phyloP scores from a whole-genome alignment of 768 basidiomycete genomes.

The Lactifluus pinguis region DNA sequence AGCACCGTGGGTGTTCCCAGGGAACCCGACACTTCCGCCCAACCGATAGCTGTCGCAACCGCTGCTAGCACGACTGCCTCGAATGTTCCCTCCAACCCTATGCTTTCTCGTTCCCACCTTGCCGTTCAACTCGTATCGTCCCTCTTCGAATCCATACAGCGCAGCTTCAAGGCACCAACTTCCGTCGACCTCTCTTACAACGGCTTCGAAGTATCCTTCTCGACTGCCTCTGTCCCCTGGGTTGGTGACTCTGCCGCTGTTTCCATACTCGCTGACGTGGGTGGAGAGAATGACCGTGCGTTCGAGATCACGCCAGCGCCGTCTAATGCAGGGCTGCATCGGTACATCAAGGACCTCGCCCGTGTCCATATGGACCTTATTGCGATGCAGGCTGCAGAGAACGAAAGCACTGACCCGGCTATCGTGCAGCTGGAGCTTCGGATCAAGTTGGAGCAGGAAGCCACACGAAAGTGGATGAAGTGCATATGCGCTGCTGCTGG shows the following conservation, averaged over 20 bases:
- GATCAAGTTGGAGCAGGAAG: slow-evolving; percentile 6
- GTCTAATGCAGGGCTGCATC: not conserved
- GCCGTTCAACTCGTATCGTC: not conserved
- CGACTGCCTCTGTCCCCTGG: slow-evolving; percentile 1
- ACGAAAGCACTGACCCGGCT: not conserved
- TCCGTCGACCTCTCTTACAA: slow-evolving; percentile 7
- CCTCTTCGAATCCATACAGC: slow-evolving; percentile 10
- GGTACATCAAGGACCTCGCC: slow-evolving; percentile 12
- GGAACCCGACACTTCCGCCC: not conserved
- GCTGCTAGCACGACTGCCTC: not conserved
- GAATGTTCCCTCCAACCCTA: not conserved
- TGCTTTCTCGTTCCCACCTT: not conserved
- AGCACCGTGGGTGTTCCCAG: not conserved
- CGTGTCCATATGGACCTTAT: slow-evolving; percentile 2
- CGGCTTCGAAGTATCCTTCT: slow-evolving; percentile 11
- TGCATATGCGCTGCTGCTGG: slow-evolving; percentile 3
- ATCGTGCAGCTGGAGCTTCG: not conserved
- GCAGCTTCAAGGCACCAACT: slow-evolving; percentile 4
- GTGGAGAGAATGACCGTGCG: not conserved
- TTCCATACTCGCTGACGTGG: not conserved
- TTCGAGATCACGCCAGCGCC: slow-evolving; percentile 6
- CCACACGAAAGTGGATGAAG: not conserved
- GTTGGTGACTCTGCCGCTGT: not conserved
- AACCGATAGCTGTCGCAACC: not conserved
- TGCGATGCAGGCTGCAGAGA: not conserved